These are phyloP conservation scores for Amyloporia xantha DNA, from an alignment of 768 basidiomycete genomes.

Conservation along the genomic window DNA sequence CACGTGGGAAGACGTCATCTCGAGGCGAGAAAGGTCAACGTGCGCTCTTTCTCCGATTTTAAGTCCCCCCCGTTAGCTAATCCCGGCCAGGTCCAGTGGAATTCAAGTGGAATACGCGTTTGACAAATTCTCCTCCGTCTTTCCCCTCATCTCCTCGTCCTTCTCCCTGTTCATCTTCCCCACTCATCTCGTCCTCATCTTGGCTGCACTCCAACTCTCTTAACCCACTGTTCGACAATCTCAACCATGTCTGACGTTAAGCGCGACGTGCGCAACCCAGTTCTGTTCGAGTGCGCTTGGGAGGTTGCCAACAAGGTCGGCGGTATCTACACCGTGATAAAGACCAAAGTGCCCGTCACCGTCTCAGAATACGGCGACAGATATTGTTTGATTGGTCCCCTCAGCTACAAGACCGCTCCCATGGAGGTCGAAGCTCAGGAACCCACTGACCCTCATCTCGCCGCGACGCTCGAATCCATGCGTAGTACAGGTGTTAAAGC, in stretches of 20 bases:
- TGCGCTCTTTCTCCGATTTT: no score
- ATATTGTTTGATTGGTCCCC: slow-evolving; percentile 95
- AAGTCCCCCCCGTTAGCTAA: no score
- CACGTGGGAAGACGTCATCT: not conserved
- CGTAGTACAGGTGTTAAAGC: slow-evolving; percentile 85
- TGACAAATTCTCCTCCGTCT: not conserved
- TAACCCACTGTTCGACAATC: not conserved
- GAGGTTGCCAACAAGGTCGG: slow-evolving; percentile 99
- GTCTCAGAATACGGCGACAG: slow-evolving; percentile 93
- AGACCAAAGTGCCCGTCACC: slow-evolving; percentile 98
- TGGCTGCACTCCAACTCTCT: not conserved
- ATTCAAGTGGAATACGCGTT: not conserved
- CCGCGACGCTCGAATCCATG: slow-evolving; percentile 76
- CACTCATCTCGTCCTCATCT: not conserved
- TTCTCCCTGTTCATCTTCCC: slow-evolving; percentile 1
- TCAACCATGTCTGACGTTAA: slow-evolving; percentile 29
- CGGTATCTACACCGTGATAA: slow-evolving; percentile 99
- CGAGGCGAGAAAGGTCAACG: no score
- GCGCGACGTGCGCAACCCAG: slow-evolving; percentile 71
- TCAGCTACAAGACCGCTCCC: slow-evolving; percentile 95
- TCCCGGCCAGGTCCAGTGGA: not conserved
- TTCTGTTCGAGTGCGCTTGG: slow-evolving; percentile 96
- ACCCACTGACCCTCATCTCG: slow-evolving; percentile 74
- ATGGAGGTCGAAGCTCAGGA: slow-evolving; percentile 98
- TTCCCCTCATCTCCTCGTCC: not conserved